Percentiles rank a stretch among this genome's conserved stretches.
Conservation (phyloP, 306 rosid genomes). For the Albizia julibrissin region DNA sequence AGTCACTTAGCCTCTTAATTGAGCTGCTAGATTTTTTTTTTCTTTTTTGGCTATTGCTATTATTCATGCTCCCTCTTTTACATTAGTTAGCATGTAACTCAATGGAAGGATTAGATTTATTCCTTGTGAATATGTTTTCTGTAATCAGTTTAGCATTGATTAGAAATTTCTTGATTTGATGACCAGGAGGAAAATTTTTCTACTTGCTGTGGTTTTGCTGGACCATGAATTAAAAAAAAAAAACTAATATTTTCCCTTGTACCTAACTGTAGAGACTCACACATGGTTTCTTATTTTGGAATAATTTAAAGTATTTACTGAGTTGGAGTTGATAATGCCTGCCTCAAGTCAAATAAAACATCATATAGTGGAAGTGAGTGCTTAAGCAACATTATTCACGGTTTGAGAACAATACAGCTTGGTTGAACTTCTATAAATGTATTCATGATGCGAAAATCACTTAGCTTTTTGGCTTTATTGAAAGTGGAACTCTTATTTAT, state of each 20-base stretch:
- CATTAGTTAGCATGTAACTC: conserved; percentile 12
- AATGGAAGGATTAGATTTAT: background rate
- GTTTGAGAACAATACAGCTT: background rate
- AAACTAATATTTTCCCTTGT: background rate
- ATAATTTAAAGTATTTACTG: conserved; percentile 4
- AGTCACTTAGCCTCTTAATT: conserved; percentile 28
- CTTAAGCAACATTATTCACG: background rate
- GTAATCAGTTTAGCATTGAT: conserved; percentile 9
- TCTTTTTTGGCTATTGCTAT: conserved; percentile 10
- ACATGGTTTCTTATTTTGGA: background rate
- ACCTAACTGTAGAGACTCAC: conserved; percentile 9
- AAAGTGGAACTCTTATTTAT: background rate
- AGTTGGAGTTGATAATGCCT: conserved; percentile 2
- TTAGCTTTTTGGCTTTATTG: background rate
- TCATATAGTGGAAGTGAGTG: background rate
- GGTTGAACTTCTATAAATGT: background rate
- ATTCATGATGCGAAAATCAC: background rate
- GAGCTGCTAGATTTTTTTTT: conserved; percentile 19
- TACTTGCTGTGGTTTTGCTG: background rate
- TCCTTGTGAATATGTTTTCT: conserved; percentile 21
- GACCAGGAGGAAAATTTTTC: background rate
- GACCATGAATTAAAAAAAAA: background rate
- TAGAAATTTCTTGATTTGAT: conserved; percentile 9
- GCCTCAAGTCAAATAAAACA: background rate
- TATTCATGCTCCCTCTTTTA: conserved; percentile 10